Conservation (phyloP, 805 yeast genomes). For the Cephaloascus albidus region DNA sequence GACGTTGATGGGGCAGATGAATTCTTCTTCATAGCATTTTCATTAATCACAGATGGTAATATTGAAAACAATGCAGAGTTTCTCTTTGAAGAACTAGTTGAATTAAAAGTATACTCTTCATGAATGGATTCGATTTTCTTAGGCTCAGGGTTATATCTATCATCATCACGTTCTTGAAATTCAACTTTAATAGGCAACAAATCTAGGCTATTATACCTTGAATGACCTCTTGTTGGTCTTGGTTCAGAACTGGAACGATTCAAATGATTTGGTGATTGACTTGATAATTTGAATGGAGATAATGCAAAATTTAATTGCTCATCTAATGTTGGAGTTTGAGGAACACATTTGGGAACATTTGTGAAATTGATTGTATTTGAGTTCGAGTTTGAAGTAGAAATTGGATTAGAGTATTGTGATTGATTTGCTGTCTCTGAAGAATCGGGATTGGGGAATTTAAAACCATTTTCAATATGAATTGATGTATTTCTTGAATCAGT, state of each 20-base stretch:
- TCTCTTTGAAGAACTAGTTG: neutral
- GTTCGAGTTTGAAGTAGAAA: too few relatives aligned
- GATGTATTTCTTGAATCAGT: slow-evolving; percentile 2
- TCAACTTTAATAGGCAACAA: slow-evolving; percentile 32
- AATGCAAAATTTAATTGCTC: slow-evolving; percentile 25
- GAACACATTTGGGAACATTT: slow-evolving; percentile 9
- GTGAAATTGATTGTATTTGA: neutral
- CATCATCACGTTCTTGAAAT: slow-evolving; percentile 15
- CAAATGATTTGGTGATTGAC: slow-evolving; percentile 5
- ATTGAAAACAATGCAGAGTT: neutral
- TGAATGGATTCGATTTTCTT: neutral
- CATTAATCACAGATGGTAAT: neutral
- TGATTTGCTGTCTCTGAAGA: neutral
- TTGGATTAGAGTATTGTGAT: too few relatives aligned
- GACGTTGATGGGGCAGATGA: neutral
- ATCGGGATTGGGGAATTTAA: slow-evolving; percentile 15
- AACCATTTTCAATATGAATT: slow-evolving; percentile 4
- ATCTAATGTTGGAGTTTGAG: slow-evolving; percentile 18
- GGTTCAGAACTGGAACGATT: slow-evolving; percentile 18
- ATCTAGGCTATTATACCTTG: slow-evolving; percentile 32
- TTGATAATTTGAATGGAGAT: slow-evolving; percentile 30
- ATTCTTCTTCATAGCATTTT: neutral
- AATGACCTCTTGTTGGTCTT: slow-evolving; percentile 12
- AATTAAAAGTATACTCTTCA: neutral
- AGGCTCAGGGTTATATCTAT: neutral